Evolutionary conservation across 164 flowering plant species (phyloP).

Genomic region (Umbellularia californica): DNA sequence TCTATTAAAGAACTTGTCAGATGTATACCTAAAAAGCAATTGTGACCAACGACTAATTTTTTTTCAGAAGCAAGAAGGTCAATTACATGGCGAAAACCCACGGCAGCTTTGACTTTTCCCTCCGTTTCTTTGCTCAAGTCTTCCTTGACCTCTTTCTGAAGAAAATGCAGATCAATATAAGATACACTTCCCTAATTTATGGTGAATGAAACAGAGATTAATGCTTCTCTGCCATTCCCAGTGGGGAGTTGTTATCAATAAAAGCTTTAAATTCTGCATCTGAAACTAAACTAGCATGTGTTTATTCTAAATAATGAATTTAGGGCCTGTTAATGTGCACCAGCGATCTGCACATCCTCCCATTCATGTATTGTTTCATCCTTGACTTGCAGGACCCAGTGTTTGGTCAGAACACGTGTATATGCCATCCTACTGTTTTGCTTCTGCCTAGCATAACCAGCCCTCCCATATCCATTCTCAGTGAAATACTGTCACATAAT

Average conservation of each 20-base stretch:
- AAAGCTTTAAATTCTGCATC: not conserved
- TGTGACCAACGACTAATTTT: slow-evolving; percentile 91
- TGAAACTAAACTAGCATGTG: not conserved
- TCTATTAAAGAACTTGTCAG: not conserved
- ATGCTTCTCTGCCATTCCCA: not conserved
- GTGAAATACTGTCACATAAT: too few relatives aligned
- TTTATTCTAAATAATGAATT: not conserved
- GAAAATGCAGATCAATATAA: not conserved
- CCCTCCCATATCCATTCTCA: too few relatives aligned
- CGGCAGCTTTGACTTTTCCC: slow-evolving; percentile 52
- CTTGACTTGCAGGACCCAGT: too few relatives aligned
- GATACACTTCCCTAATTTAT: too few relatives aligned
- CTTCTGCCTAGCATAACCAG: too few relatives aligned
- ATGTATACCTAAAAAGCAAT: slow-evolving; percentile 78
- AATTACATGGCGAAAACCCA: slow-evolving; percentile 89
- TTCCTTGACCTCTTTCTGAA: slow-evolving; percentile 62
- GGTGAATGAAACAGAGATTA: not conserved
- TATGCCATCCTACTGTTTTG: too few relatives aligned
- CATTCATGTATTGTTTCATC: too few relatives aligned
- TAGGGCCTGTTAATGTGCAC: not conserved
- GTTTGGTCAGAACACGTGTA: too few relatives aligned
- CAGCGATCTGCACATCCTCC: not conserved
- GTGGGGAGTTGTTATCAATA: not conserved
- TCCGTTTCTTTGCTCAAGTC: slow-evolving; percentile 36
- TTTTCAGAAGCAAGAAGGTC: slow-evolving; percentile 80